Base-by-base conservation (phyloP, 805 yeast species). In the Starmerella asiatica region DNA sequence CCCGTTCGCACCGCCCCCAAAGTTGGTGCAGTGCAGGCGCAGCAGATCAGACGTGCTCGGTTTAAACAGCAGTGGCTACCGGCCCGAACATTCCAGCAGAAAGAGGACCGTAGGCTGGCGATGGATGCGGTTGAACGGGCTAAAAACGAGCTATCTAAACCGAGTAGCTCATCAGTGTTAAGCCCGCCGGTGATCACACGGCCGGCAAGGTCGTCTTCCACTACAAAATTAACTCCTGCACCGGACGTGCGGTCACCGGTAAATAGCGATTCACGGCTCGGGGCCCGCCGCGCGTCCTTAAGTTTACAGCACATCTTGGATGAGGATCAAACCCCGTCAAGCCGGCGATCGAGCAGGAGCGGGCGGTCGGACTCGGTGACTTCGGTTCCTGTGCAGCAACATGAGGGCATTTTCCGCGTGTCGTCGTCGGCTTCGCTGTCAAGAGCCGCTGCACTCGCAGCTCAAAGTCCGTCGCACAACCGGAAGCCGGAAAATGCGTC, bases 1-100 rank as follows among this genome's bases (percentile, higher is more conserved):
- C n/a, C n/a, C n/a, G n/a, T n/a, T n/a, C n/a, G n/a, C n/a, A 23
- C 7, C 26, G 26, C 26, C 11, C 9, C 26, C 26, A 23, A 23
- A 23, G 11, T 14, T 30, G 12, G 15, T 29, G 14, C n/a, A 7
- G 33, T 21, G n/a, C 14, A 32, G 5, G 24, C 49, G 15, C 49
- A 45, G 32, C 47, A 40, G 38, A 45, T 45, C 30, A 26, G 43
- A 41, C 42, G 49, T 17, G 47, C 45, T 15, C 47, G 46, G 23
- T 45, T 40, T 37, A 40, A 41, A 28, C 36, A 40, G 34, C 44
- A 40, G 32, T 29, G 31, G 38, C 21, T 43, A 23, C 44, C 44
- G 9, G 44, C 49, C 16, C 40, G 44, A 7, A 45, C 44, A 16
- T 34, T 39, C 43, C 33, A 21, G 18, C 49, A 45, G 39, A 32